phyloP scores from a whole-genome alignment of 192 early-diverging fungal genomes.

The Coemansia sp. region DNA sequence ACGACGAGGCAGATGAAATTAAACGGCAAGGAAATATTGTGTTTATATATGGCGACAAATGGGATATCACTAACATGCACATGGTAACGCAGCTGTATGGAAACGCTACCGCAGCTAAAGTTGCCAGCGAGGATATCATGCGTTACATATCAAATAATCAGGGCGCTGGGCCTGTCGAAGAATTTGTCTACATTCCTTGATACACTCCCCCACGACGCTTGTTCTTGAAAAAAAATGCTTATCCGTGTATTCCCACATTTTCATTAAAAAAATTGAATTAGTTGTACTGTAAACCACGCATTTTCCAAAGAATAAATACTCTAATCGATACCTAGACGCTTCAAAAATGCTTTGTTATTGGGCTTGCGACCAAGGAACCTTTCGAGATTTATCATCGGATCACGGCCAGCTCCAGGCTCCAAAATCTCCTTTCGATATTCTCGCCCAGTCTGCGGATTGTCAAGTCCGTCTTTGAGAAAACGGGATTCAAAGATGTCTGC shows the following conservation, averaged over 20 bases:
- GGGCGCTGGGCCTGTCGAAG: background rate
- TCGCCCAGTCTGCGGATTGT: constrained; percentile 9
- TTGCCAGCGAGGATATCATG: background rate
- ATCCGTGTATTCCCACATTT: background rate
- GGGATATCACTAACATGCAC: background rate
- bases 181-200: no score
- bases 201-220: no score
- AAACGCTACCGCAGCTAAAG: background rate
- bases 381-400: background rate
- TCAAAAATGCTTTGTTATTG: constrained; percentile 9
- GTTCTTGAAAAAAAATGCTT: background rate
- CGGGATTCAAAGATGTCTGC: constrained; percentile 70
- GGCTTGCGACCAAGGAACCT: constrained; percentile 4
- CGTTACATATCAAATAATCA: no score
- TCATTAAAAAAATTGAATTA: background rate
- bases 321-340: background rate
- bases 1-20: background rate
- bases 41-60: background rate
- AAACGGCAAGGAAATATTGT: background rate
- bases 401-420: constrained; percentile 1
- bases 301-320: background rate
- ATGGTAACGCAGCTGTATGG: background rate
- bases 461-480: constrained; percentile 55
- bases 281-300: background rate
- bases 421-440: constrained; percentile 7